phyloP scores from a whole-genome alignment of 352 stramenopile species.

The Nannochloropsis limnetica region DNA sequence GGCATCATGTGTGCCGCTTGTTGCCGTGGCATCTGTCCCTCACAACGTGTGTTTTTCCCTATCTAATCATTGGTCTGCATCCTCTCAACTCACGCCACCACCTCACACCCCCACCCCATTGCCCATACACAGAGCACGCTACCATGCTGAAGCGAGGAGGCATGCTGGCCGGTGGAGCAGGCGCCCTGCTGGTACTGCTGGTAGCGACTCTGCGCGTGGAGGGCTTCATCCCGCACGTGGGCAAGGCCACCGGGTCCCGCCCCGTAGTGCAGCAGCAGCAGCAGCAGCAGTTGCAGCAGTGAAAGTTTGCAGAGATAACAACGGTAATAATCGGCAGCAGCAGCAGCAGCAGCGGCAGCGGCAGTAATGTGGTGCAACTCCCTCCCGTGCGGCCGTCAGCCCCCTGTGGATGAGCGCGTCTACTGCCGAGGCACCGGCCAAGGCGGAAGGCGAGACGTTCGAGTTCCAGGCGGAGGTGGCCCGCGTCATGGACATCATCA shows the following conservation, averaged over 20 bases:
- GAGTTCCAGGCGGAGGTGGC: constrained; percentile 78
- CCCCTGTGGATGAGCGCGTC: constrained; percentile 43
- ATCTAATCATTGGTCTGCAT: not conserved
- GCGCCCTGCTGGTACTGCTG: constrained; percentile 1
- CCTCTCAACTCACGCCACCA: not conserved
- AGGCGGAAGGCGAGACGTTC: constrained; percentile 62
- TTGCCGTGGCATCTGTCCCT: not conserved
- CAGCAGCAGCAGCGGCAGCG: not conserved
- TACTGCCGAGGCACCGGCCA: constrained; percentile 36
- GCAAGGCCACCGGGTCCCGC: not conserved
- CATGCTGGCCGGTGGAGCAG: not conserved
- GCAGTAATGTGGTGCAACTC: not conserved
- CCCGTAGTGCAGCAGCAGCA: constrained; percentile 14
- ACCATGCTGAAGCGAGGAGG: constrained; percentile 5
- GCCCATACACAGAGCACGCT: not conserved
- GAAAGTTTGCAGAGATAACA: too few relatives aligned
- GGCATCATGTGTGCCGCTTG: not conserved
- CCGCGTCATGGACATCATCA: constrained; percentile 80
- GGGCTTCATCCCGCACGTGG: constrained; percentile 4
- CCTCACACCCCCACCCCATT: not conserved
- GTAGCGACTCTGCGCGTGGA: not conserved
- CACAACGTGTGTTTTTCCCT: not conserved
- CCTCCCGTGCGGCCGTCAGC: not conserved
- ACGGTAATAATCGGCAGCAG: too few relatives aligned
- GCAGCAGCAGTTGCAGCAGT: not conserved